Base-by-base conservation (phyloP, 257 asterid species). In the Agastache rugosa region DNA sequence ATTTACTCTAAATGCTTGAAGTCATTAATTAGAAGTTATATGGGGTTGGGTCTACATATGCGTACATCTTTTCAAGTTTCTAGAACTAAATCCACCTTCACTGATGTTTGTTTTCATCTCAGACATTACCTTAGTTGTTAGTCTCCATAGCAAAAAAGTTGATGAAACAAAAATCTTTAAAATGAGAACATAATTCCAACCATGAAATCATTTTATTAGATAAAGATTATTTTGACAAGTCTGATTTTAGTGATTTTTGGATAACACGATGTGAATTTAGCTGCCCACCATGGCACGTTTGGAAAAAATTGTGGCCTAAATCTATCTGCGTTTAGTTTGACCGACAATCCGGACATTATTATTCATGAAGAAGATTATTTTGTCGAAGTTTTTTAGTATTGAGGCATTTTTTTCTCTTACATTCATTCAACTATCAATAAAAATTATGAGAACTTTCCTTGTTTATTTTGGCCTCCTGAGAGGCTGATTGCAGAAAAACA, bases 401-500 rank as follows among this genome's bases (percentile, higher is more conserved):
- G 34, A 54, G 34, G 61, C 61, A 25, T 25, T 12, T 58, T 20
- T 16, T 58, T 22, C 66, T 55, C 15, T 55, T 22, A 20, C 34
- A 25, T 25, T 41, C 42, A 11, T 42, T 41, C 11, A 22, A 25
- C 70, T 0, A 5, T 63, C 27, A 34, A 23, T 58, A 2, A 16
- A 10, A 58, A 23, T 11, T 7, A 39, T 71, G 42, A 41, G 1
- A 56, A 39, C n/a, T 25, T 17, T 39, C 67, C 59, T 41, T 39
- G 27, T 35, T 69, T 69, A 11, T 35, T 27, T 34, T 20, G 53
- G 35, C 35, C n/a, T 23, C n/a, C 19, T 25, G 39, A 11, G 39
- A 58, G 63, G 37, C 27, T 19, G 69, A 35, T 48, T 37, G 45
- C 39, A 63, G 53, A 63, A 63, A 35, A 39, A 61, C 25, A 37